Percentiles rank a stretch among this genome's conserved stretches.
Evolutionary conservation across 371 early-diverging fungal genomes (phyloP).

Genomic region (Syncephalastrum contaminatum): DNA sequence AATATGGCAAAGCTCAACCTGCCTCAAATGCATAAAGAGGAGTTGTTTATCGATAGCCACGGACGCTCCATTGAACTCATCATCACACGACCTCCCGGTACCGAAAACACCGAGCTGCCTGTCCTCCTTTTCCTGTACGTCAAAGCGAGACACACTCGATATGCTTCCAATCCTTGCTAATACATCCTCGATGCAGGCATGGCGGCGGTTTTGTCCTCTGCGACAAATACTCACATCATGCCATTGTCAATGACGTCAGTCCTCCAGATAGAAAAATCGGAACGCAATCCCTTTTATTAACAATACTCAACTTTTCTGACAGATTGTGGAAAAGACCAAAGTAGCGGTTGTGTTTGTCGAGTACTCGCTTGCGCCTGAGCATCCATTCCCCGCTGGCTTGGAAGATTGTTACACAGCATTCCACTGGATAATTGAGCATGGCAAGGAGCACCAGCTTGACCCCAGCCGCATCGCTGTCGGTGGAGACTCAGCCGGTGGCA

Average conservation of each 20-base stretch:
- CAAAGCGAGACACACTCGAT: too few relatives aligned
- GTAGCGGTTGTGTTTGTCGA: conserved; percentile 22
- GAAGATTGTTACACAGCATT: conserved; percentile 33
- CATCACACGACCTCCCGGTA: conserved; percentile 17
- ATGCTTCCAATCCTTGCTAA: not conserved
- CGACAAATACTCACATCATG: conserved; percentile 1
- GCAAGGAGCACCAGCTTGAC: conserved; percentile 12
- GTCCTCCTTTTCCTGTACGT: conserved; percentile 18
- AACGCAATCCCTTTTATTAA: too few relatives aligned
- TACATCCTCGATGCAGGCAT: conserved; percentile 2
- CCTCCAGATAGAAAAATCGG: too few relatives aligned
- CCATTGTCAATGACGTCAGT: conserved; percentile 6
- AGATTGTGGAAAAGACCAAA: conserved; percentile 2
- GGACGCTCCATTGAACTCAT: conserved; percentile 2
- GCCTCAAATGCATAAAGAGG: too few relatives aligned
- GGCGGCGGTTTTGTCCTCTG: conserved; percentile 17
- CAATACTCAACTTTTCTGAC: not conserved
- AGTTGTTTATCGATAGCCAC: too few relatives aligned
- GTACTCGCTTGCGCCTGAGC: conserved; percentile 27
- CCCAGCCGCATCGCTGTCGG: conserved; percentile 13
- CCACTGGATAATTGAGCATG: conserved; percentile 17
- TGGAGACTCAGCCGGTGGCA: conserved; percentile 28
- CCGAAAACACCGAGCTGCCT: conserved; percentile 12
- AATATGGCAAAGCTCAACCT: too few relatives aligned
- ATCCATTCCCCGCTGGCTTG: conserved; percentile 22